Evolutionary conservation across 2,329 filamentous ascomycete species (phyloP).

Genomic region (Diaporthe sp.): DNA sequence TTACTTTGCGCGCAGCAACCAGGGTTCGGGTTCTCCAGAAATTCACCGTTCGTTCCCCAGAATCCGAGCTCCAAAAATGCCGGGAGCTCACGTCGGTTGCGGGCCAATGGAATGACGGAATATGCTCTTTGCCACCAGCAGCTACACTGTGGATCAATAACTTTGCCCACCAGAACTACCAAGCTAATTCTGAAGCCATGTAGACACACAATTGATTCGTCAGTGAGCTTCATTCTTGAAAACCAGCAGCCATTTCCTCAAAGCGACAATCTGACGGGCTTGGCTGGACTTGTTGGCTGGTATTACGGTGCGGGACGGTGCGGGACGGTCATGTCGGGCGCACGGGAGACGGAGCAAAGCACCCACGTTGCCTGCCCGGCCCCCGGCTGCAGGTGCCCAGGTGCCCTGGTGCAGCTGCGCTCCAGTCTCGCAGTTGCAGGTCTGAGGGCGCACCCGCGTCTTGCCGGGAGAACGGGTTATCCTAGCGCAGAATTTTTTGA

Average conservation of each 20-base stretch:
- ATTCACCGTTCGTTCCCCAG: background rate
- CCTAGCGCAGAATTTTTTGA: conserved; percentile 42
- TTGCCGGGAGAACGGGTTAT: conserved; percentile 36
- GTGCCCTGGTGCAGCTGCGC: background rate
- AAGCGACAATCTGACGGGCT: background rate
- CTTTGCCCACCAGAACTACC: background rate
- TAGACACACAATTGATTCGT: background rate
- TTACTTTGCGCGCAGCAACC: conserved; percentile 22
- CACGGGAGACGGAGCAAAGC: conserved; percentile 19
- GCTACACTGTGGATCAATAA: background rate
- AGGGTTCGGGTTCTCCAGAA: conserved; percentile 27
- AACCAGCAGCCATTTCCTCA: background rate
- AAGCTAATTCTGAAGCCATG: background rate
- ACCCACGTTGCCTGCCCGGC: conserved; percentile 15
- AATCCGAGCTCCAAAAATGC: conserved; percentile 7
- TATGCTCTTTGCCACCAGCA: background rate
- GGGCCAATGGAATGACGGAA: conserved; percentile 29
- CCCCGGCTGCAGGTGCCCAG: background rate
- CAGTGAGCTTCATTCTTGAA: background rate
- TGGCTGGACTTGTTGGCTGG: background rate
- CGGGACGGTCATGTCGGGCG: conserved; percentile 3
- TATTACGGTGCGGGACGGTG: conserved; percentile 9
- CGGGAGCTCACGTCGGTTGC: conserved; percentile 22
- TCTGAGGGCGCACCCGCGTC: conserved; percentile 17
- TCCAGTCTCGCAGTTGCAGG: background rate